These are phyloP conservation scores for Suhomyces tanzawaensis DNA, from an alignment of 805 yeast species.

Conservation along the genomic window DNA sequence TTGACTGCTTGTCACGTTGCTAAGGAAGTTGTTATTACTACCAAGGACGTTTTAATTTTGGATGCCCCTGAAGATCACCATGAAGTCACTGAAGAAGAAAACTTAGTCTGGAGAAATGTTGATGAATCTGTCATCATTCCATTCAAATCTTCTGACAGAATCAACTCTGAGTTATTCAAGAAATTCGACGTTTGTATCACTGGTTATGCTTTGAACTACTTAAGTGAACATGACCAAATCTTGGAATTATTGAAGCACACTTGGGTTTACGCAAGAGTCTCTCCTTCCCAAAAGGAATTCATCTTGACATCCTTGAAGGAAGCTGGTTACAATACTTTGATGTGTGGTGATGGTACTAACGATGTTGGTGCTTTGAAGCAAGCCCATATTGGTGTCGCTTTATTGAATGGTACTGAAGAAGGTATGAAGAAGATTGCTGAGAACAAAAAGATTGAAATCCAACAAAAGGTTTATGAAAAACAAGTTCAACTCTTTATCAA, in stretches of 20 bases:
- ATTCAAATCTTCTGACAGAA: conserved; percentile 54
- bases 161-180: conserved; percentile 57
- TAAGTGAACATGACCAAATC: conserved; percentile 67
- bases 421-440: conserved; percentile 88
- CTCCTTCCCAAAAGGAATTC: conserved; percentile 93
- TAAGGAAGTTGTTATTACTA: conserved; percentile 83
- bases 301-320: conserved; percentile 79
- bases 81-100: conserved; percentile 42
- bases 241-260: conserved; percentile 76
- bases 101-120: conserved; percentile 81
- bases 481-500: conserved; percentile 74
- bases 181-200: conserved; percentile 86
- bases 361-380: conserved; percentile 99
- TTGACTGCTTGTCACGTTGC: conserved; percentile 98
- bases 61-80: conserved; percentile 79
- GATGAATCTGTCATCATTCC: conserved; percentile 72
- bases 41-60: conserved; percentile 77
- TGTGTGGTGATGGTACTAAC: conserved; percentile 99
- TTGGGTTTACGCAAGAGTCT: conserved; percentile 97
- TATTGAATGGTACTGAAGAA: conserved; percentile 94
- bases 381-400: conserved; percentile 98
- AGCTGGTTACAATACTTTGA: conserved; percentile 87
- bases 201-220: conserved; percentile 78
- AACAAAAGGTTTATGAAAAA: conserved; percentile 71
- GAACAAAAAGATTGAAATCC: conserved; percentile 62